Percentiles rank a stretch among this genome's conserved stretches.
Conservation (phyloP, 345 rosid species). For the Euclidium syriacum region DNA sequence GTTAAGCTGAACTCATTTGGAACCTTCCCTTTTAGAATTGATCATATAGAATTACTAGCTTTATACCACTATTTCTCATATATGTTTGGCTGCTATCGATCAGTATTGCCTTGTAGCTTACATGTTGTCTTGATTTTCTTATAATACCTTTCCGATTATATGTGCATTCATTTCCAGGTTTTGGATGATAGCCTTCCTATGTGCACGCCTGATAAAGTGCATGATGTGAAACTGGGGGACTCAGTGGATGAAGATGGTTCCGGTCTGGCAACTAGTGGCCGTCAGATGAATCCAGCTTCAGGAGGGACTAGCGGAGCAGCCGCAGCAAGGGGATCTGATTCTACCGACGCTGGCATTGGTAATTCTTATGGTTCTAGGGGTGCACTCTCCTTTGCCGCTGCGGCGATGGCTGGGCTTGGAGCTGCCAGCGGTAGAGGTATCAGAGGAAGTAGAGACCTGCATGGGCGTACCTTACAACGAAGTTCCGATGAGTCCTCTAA, state of each 20-base stretch:
- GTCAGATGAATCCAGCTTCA: conserved; percentile 55
- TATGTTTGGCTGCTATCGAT: not conserved
- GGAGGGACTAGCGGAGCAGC: conserved; percentile 85
- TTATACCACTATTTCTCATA: not conserved
- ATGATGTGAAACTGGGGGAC: conserved; percentile 92
- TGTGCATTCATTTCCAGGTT: conserved; percentile 42
- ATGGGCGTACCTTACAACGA: conserved; percentile 62
- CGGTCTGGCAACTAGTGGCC: conserved; percentile 46
- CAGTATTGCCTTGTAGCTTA: not conserved
- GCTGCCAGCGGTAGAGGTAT: conserved; percentile 88
- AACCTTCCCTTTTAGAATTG: not conserved
- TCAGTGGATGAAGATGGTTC: conserved; percentile 54
- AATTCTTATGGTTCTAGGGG: conserved; percentile 82
- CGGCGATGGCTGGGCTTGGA: conserved; percentile 98
- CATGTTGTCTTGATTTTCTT: not conserved
- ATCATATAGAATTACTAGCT: not conserved
- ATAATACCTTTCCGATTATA: not conserved
- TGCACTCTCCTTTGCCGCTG: conserved; percentile 96
- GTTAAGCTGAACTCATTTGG: not conserved
- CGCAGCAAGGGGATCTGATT: conserved; percentile 62
- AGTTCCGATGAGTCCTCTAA: conserved; percentile 73
- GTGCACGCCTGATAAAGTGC: conserved; percentile 92
- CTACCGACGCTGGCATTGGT: conserved; percentile 65
- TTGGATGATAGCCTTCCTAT: conserved; percentile 86
- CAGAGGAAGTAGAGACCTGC: conserved; percentile 89